Percentiles rank a stretch among this genome's conserved stretches.
These are phyloP conservation scores for Dendryphion nanum DNA, from an alignment of 2,329 filamentous ascomycete genomes.

Conservation along the genomic window DNA sequence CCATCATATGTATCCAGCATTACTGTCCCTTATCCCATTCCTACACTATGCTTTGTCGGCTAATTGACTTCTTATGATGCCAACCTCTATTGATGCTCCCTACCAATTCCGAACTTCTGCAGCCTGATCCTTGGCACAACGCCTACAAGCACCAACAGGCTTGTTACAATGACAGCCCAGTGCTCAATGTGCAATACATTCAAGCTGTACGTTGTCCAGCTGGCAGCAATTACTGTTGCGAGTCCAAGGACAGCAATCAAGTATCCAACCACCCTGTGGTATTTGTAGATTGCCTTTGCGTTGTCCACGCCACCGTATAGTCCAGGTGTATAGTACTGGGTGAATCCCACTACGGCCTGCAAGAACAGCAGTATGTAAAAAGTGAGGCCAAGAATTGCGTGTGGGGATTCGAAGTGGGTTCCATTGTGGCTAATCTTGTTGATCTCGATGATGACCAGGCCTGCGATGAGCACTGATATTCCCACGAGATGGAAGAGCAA, in stretches of 20 bases:
- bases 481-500: conserved; percentile 67
- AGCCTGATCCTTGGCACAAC: conserved; percentile 76
- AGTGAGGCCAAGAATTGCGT: conserved; percentile 78
- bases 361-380: conserved; percentile 68
- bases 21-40: too few species aligned
- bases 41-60: too few species aligned
- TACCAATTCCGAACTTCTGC: conserved; percentile 83
- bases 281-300: conserved; percentile 86
- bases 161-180: conserved; percentile 71
- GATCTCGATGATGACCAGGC: conserved; percentile 71
- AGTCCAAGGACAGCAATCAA: conserved; percentile 67
- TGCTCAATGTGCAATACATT: conserved; percentile 68
- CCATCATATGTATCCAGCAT: too few species aligned
- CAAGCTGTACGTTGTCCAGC: conserved; percentile 71
- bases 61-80: too few species aligned
- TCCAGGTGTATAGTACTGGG: conserved; percentile 72
- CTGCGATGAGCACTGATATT: conserved; percentile 60
- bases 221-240: conserved; percentile 72
- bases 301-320: conserved; percentile 77
- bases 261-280: conserved; percentile 80
- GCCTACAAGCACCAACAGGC: conserved; percentile 66
- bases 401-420: conserved; percentile 74
- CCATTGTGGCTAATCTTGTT: conserved; percentile 74
- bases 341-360: conserved; percentile 77
- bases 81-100: too few species aligned